phyloP scores from a whole-genome alignment of 106 monocot species.

The Allium fistulosum region DNA sequence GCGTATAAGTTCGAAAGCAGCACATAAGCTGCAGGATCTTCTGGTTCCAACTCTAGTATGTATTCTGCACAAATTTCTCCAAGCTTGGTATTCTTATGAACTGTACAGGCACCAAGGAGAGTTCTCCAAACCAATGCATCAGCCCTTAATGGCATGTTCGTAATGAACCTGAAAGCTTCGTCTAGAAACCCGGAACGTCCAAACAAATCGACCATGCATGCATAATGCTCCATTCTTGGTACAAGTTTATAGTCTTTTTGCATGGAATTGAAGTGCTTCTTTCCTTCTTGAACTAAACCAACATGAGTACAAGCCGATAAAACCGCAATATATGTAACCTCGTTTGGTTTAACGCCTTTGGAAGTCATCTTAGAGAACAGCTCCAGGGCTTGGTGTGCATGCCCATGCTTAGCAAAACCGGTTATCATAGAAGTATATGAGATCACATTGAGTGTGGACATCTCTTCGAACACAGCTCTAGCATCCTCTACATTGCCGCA shows the following conservation, averaged over 20 bases:
- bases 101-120: conserved; percentile 61
- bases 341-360: conserved; percentile 47
- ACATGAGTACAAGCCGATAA: conserved; percentile 80
- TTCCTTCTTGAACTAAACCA: conserved; percentile 53
- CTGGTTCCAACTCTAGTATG: conserved; percentile 55
- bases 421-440: conserved; percentile 86
- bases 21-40: conserved; percentile 60
- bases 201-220: conserved; percentile 79
- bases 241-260: conserved; percentile 28
- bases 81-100: conserved; percentile 33
- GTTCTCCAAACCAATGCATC: conserved; percentile 66
- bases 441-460: conserved; percentile 48
- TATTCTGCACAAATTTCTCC: conserved; percentile 46
- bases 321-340: conserved; percentile 65
- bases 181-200: conserved; percentile 53
- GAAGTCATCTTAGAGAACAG: conserved; percentile 54
- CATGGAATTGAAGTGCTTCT: conserved; percentile 58
- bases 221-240: conserved; percentile 80
- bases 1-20: conserved; percentile 83
- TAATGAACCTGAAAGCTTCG: conserved; percentile 55
- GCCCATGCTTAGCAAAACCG: conserved; percentile 66
- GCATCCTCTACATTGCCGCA: conserved; percentile 75
- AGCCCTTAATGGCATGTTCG: conserved; percentile 52
- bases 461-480: conserved; percentile 31
- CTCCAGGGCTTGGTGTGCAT: conserved; percentile 35